Percentiles rank a stretch among this genome's conserved stretches.
These are phyloP conservation scores for Fusarium lateritium DNA, from an alignment of 2,329 filamentous ascomycete species.

Conservation along the genomic window DNA sequence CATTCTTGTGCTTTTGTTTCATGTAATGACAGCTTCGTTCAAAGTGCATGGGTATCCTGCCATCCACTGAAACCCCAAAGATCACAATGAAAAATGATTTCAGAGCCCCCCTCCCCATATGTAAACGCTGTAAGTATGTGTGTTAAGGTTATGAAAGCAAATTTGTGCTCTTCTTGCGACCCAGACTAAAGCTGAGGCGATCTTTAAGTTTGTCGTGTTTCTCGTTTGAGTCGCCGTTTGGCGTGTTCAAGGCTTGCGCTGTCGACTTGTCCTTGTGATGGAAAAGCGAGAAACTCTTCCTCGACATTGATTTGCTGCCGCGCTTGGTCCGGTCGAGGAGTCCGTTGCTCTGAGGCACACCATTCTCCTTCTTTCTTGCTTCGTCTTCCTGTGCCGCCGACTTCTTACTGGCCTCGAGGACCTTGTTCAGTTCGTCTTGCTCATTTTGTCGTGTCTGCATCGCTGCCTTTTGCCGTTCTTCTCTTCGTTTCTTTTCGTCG, in stretches of 20 bases:
- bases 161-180: conserved; percentile 78
- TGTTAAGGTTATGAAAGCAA: conserved; percentile 51
- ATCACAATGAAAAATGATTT: conserved; percentile 27
- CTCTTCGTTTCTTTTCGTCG: conserved; percentile 57
- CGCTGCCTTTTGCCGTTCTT: conserved; percentile 69
- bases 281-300: conserved; percentile 80
- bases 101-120: conserved; percentile 17
- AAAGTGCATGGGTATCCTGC: conserved; percentile 44
- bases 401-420: conserved; percentile 76
- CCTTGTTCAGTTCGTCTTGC: conserved; percentile 73
- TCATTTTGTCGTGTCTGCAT: conserved; percentile 68
- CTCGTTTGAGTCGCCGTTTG: conserved; percentile 44
- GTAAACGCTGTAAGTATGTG: conserved; percentile 25
- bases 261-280: conserved; percentile 65
- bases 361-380: conserved; percentile 58
- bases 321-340: conserved; percentile 77
- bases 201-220: conserved; percentile 71
- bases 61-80: conserved; percentile 36
- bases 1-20: conserved; percentile 32
- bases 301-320: conserved; percentile 83
- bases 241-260: conserved; percentile 42
- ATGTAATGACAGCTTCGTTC: conserved; percentile 34
- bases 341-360: conserved; percentile 55
- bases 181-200: conserved; percentile 76
- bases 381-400: conserved; percentile 69